These are phyloP conservation scores for Ganoderma leucocontextum DNA, from an alignment of 1,284 basidiomycete species.

Conservation along the genomic window DNA sequence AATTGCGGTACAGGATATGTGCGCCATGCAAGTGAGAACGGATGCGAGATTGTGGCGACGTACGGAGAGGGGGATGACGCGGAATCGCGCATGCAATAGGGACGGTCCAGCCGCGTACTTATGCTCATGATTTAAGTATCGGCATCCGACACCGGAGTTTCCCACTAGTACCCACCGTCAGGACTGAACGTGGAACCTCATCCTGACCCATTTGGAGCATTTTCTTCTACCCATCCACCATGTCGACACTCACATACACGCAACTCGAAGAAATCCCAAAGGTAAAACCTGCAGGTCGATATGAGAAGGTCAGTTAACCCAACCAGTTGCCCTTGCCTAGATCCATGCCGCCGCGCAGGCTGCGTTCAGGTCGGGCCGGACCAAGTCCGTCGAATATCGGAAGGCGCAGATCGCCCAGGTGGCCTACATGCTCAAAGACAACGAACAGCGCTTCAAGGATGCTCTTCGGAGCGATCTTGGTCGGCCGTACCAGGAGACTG, in stretches of 20 bases:
- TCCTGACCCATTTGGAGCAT: neutral
- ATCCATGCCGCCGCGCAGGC: slow-evolving; percentile 58
- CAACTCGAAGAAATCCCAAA: slow-evolving; percentile 19
- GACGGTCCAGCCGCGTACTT: neutral
- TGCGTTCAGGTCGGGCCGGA: slow-evolving; percentile 67
- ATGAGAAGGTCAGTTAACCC: neutral
- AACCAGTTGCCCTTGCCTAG: slow-evolving; percentile 43
- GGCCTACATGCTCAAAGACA: slow-evolving; percentile 72
- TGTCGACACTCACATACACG: slow-evolving; percentile 14
- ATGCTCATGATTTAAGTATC: neutral
- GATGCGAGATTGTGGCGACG: no score
- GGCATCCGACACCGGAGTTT: neutral
- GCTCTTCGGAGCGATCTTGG: slow-evolving; percentile 65
- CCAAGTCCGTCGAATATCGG: slow-evolving; percentile 64
- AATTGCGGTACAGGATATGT: no score
- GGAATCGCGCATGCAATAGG: neutral
- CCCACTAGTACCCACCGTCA: neutral
- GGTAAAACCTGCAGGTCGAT: neutral
- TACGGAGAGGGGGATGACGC: no score
- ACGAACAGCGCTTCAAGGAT: slow-evolving; percentile 60
- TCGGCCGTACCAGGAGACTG: slow-evolving; percentile 58
- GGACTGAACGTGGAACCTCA: neutral
- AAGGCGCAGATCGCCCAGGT: slow-evolving; percentile 75
- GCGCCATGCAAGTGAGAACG: no score
- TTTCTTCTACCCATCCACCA: neutral